Conservation (phyloP, 805 yeast species). For the Yamadazyma kitorensis region DNA sequence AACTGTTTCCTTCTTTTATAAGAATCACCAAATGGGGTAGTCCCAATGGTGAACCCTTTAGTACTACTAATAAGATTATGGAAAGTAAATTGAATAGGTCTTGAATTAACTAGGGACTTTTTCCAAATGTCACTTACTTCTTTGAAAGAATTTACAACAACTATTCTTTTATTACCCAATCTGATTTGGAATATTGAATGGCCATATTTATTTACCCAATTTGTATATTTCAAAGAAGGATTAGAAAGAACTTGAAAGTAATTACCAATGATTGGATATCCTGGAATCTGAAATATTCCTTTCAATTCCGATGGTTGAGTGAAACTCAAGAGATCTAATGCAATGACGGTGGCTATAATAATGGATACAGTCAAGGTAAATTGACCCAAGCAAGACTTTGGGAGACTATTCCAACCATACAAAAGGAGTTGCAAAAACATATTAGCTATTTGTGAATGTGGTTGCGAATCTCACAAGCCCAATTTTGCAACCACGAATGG, state of each 20-base stretch:
- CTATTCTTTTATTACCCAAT: constrained; percentile 53
- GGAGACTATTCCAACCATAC: too few species aligned
- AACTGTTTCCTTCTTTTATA: constrained; percentile 48
- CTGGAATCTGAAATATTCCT: constrained; percentile 38
- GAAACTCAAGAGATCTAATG: too few species aligned
- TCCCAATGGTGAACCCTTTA: constrained; percentile 61
- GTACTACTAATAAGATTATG: constrained; percentile 57
- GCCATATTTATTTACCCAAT: constrained; percentile 45
- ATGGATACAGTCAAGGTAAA: too few species aligned
- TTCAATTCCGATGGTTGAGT: background rate
- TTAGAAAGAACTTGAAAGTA: constrained; percentile 41
- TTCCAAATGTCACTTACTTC: constrained; percentile 56
- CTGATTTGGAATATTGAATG: constrained; percentile 56
- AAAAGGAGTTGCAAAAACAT: too few species aligned
- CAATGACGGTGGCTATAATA: too few species aligned
- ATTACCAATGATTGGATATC: constrained; percentile 53
- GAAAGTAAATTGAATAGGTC: constrained; percentile 67
- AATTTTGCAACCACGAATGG: too few species aligned
- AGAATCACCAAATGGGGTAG: constrained; percentile 55
- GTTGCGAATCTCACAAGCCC: too few species aligned
- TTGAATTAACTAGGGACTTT: constrained; percentile 47
- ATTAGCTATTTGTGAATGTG: too few species aligned
- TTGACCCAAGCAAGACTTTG: too few species aligned
- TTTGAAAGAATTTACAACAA: constrained; percentile 65
- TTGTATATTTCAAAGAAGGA: constrained; percentile 48